Evolutionary conservation across 805 yeast genomes (phyloP).

Genomic region (Candida coleopterorum): DNA sequence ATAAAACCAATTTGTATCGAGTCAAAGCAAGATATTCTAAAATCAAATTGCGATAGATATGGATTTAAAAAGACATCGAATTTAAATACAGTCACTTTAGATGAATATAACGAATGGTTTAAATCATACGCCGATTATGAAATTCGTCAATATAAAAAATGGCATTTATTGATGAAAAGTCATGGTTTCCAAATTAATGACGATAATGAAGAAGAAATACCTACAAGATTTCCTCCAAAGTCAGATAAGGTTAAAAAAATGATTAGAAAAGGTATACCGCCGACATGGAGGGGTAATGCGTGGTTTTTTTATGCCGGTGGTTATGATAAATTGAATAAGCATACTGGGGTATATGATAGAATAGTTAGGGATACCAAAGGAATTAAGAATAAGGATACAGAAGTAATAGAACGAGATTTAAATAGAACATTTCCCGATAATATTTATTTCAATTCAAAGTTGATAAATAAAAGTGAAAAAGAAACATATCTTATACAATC

Average conservation of each 20-base stretch:
- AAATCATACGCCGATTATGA: slow-evolving; percentile 57
- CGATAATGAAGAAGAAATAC: slow-evolving; percentile 24
- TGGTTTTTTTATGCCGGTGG: slow-evolving; percentile 97
- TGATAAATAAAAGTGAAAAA: slow-evolving; percentile 10
- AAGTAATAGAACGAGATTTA: slow-evolving; percentile 89
- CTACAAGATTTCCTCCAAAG: slow-evolving; percentile 68
- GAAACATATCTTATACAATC: slow-evolving; percentile 68
- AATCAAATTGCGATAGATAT: slow-evolving; percentile 56
- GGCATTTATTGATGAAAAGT: slow-evolving; percentile 64
- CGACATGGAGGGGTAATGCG: slow-evolving; percentile 95
- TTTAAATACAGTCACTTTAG: slow-evolving; percentile 40
- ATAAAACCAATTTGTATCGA: slow-evolving; percentile 3
- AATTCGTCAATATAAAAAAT: slow-evolving; percentile 64
- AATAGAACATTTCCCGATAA: slow-evolving; percentile 96
- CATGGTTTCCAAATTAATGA: slow-evolving; percentile 47
- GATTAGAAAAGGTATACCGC: slow-evolving; percentile 89
- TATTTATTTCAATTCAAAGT: slow-evolving; percentile 53
- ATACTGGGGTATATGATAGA: slow-evolving; percentile 69
- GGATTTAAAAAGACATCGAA: slow-evolving; percentile 74
- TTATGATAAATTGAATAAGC: slow-evolving; percentile 59
- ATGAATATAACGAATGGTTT: slow-evolving; percentile 76
- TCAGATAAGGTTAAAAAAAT: slow-evolving; percentile 77
- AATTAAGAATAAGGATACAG: slow-evolving; percentile 69
- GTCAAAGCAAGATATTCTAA: slow-evolving; percentile 11
- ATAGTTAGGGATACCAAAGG: slow-evolving; percentile 55